These are phyloP conservation scores for Passiflora organensis DNA, from an alignment of 345 rosid species.

Conservation along the genomic window DNA sequence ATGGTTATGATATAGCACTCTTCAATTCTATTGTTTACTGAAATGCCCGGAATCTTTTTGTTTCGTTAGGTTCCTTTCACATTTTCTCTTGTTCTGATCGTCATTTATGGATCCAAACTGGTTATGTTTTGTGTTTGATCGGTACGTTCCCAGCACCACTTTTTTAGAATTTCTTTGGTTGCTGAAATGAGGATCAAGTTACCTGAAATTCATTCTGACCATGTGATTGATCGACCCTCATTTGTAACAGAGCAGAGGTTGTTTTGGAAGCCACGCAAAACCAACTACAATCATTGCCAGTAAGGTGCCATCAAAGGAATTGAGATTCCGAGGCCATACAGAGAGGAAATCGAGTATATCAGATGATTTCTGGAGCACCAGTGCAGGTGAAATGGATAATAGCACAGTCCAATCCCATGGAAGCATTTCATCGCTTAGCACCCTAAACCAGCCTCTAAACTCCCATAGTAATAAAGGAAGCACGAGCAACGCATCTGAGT, in stretches of 20 bases:
- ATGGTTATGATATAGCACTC: no score
- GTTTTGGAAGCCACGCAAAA: constrained; percentile 70
- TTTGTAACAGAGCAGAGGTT: constrained; percentile 94
- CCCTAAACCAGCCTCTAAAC: constrained; percentile 45
- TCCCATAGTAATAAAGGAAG: constrained; percentile 28
- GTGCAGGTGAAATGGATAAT: constrained; percentile 57
- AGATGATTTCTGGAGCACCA: constrained; percentile 61
- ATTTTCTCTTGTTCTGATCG: not conserved
- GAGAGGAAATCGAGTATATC: constrained; percentile 38
- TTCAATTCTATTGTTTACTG: no score
- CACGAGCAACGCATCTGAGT: constrained; percentile 56
- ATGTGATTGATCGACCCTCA: constrained; percentile 30
- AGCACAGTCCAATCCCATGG: constrained; percentile 47
- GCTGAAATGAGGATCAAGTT: not conserved
- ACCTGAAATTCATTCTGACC: constrained; percentile 31
- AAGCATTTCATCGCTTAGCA: constrained; percentile 55
- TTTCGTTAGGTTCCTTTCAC: no score
- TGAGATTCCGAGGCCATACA: constrained; percentile 40
- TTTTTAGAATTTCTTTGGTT: not conserved
- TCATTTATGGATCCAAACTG: not conserved
- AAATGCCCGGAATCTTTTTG: no score
- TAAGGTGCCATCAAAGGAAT: constrained; percentile 51
- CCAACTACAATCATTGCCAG: constrained; percentile 36
- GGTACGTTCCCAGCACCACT: no score
- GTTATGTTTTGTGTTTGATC: not conserved